These are phyloP conservation scores for Pythium rhizo-oryzae DNA, from an alignment of 352 stramenopile genomes.

Conservation along the genomic window DNA sequence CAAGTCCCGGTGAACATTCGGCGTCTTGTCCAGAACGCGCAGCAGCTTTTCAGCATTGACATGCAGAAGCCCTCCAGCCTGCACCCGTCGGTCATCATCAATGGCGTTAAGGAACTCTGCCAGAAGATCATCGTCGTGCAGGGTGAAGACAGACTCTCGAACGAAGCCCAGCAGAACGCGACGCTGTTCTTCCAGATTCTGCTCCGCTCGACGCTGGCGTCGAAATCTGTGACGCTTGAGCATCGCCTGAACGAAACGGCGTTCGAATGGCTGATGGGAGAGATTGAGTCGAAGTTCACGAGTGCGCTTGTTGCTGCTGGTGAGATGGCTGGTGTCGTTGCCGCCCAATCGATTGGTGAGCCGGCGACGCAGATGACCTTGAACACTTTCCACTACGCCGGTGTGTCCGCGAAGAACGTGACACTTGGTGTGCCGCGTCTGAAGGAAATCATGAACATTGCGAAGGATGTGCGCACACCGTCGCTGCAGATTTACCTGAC, in stretches of 20 bases:
- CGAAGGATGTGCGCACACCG: conserved; percentile 97
- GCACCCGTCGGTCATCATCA: conserved; percentile 89
- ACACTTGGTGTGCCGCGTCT: conserved; percentile 98
- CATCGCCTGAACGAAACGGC: conserved; percentile 96
- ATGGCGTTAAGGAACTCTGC: conserved; percentile 93
- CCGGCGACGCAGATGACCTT: conserved; percentile 99
- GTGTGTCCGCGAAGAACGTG: conserved; percentile 99
- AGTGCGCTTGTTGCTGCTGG: conserved; percentile 95
- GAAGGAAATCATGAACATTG: conserved; percentile 99
- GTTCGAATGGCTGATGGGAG: conserved; percentile 95
- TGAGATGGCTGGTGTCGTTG: conserved; percentile 99
- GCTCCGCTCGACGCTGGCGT: conserved; percentile 94
- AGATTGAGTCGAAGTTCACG: conserved; percentile 98
- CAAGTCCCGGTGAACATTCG: conserved; percentile 94
- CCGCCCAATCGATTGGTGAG: conserved; percentile 99
- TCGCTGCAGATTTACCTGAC: conserved; percentile 96
- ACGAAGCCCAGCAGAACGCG: conserved; percentile 98
- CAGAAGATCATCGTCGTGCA: conserved; percentile 96
- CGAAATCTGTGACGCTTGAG: conserved; percentile 96
- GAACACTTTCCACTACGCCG: conserved; percentile 99
- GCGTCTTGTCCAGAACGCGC: conserved; percentile 96
- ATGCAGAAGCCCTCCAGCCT: conserved; percentile 93
- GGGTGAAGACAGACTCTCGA: conserved; percentile 93
- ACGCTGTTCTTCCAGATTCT: conserved; percentile 99
- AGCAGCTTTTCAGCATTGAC: conserved; percentile 94